Evolutionary conservation across 805 yeast species (phyloP), one percentile per base, ranked within the genome.

Genomic region (Metschnikowia corniflorae): DNA sequence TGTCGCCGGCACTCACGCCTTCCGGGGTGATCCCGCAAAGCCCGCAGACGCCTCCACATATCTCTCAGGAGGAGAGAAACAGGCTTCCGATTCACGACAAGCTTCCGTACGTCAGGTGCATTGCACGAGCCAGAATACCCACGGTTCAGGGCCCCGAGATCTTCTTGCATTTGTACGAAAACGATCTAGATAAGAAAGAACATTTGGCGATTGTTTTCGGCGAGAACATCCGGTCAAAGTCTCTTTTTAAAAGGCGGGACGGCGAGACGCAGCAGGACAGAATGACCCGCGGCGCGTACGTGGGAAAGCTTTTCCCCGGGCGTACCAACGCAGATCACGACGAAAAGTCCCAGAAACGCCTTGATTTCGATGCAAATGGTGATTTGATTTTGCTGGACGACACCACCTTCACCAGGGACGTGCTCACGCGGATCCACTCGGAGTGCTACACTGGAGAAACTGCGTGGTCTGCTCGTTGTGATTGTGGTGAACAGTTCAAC

Each of bases 401-500:
- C 16, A 61, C 66, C n/a, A 57, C 65, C 13, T 58, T 46, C 37
- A 33, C 37, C 25, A 42, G 51, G 19, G 68, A 69, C 14, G 79
- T 82, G 1, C 61, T 91, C 44, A 95, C 84, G 4, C 72, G 99
- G 43, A 88, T 93, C 48, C 99, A 93, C 57, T 84, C 95, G 3
- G 99, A 93, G 58, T 93, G 99, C 62, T 93, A 91, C 65, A 93
- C 99, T 0, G 99, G 99, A 3, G 99, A 93, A 57, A 93, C 97
- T 1, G 97, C 97, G 7, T 93, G 99, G 98, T 80, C 91, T 40
- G 97, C 99, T 1, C 75, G 99, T 37, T 93, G 99, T 61, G 99
- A 93, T 62, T 93, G 99, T 64, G 99, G 99, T 15, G 99, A 93
- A 62, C 99, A 93, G 66, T 86, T 93, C 53, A 97, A 93, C 61